Base-by-base conservation (phyloP, 2,329 filamentous ascomycete genomes). In the Cadophora gregata region DNA sequence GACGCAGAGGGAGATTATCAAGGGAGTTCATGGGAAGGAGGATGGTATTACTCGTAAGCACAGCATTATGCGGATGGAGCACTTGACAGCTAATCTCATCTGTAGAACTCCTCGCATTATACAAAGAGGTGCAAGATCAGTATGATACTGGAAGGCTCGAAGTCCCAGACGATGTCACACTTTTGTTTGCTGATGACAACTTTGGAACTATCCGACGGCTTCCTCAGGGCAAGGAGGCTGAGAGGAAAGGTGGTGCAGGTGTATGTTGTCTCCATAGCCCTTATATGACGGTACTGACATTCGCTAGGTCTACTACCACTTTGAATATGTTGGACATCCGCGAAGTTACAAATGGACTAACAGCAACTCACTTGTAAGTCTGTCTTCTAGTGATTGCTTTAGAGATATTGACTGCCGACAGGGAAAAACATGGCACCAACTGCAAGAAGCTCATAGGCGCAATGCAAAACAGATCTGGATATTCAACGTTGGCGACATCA, bases 51-150 rank as follows among this genome's bases (percentile, higher is more conserved):
- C 76, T 3, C 81, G 80, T 81, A 78, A 76, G 71, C 82, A 58
- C 9, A 12, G 8, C 1, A 4, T 21, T 25, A 1, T 31, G 42
- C 19, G n/a, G 21, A n/a, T 4, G 36, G n/a, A 12, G 6, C 2
- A 29, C 19, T 4, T 1, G n/a, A 16, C 6, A 21, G 42, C 51
- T 29, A 4, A 64, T 33, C 6, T 59, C 0, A 59, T 65, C 61
- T 36, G 87, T 88, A 25, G 88, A 91, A 77, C 83, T 88, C 77
- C 91, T 88, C 87, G 90, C 88, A 68, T 78, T 92, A 65, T 92
- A 91, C 78, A 91, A 91, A 75, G 89, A 92, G 75, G 88, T 92
- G 1, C 87, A 89, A 77, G 84, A 85, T n/a, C 91, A 91, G 74
- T 86, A 88, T 63, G 85, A 88, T 64, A 81, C 85, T n/a, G 89